phyloP scores from a whole-genome alignment of 1,139 yeast genomes.

The Suhomyces bribrorum region DNA sequence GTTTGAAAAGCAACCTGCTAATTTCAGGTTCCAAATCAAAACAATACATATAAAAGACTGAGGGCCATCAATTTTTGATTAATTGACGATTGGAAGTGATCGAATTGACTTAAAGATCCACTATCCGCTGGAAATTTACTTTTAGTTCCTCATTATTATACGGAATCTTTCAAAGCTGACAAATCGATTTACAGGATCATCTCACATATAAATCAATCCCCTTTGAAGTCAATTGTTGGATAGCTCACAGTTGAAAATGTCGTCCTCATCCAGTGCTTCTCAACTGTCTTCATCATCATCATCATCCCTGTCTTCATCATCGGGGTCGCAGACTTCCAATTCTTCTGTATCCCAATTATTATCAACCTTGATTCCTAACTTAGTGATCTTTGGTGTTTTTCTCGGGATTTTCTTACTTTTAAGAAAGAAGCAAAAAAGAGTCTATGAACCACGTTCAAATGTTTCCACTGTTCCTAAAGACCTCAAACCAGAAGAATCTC shows the following conservation, averaged over 20 bases:
- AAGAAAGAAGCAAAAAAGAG: slow-evolving; percentile 64
- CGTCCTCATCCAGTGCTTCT: slow-evolving; percentile 1
- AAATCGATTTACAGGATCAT: not conserved
- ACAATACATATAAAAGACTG: slow-evolving; percentile 3
- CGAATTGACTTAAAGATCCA: too few relatives aligned
- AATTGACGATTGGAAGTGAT: not conserved
- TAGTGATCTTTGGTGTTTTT: slow-evolving; percentile 57
- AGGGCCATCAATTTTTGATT: not conserved
- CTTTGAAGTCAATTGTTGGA: not conserved
- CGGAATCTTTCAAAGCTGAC: not conserved
- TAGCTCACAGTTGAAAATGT: slow-evolving; percentile 1
- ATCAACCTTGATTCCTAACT: slow-evolving; percentile 40
- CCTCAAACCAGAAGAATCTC: slow-evolving; percentile 54
- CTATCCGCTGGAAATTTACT: too few relatives aligned
- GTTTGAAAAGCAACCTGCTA: slow-evolving; percentile 7
- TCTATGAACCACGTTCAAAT: slow-evolving; percentile 79
- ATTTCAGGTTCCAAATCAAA: slow-evolving; percentile 9
- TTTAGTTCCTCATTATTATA: too few relatives aligned
- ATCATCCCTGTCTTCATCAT: not conserved
- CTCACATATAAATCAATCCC: not conserved
- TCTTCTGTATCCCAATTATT: slow-evolving; percentile 44
- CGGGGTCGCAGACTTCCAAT: slow-evolving; percentile 6
- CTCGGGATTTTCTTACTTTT: slow-evolving; percentile 58
- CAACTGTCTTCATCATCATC: not conserved
- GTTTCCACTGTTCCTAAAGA: slow-evolving; percentile 44